Percentiles rank a stretch among this genome's conserved stretches.
phyloP scores from a whole-genome alignment of 2,329 filamentous ascomycete genomes.

The Pseudocercospora vitis region DNA sequence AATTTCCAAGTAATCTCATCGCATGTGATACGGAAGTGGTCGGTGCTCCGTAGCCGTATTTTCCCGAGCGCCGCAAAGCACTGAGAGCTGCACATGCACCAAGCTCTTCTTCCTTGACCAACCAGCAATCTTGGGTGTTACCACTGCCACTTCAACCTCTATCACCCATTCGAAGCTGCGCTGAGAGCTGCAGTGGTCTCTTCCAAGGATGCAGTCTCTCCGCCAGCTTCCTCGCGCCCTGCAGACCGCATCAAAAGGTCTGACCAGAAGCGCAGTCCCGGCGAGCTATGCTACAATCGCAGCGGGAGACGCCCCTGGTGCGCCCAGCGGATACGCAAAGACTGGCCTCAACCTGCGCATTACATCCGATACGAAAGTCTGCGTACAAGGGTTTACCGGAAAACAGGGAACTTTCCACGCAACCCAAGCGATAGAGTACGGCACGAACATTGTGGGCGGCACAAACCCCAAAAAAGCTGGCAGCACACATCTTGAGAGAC shows the following conservation, averaged over 20 bases:
- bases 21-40: constrained; percentile 6
- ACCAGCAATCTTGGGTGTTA: constrained; percentile 9
- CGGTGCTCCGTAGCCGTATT: neutral
- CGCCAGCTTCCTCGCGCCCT: constrained; percentile 70
- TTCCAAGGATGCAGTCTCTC: constrained; percentile 76
- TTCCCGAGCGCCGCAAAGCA: neutral
- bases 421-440: constrained; percentile 96
- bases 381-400: constrained; percentile 97
- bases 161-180: constrained; percentile 10
- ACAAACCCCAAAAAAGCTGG: constrained; percentile 99
- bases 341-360: constrained; percentile 74
- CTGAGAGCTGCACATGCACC: neutral
- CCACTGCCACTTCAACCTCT: constrained; percentile 4
- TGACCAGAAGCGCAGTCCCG: constrained; percentile 49
- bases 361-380: constrained; percentile 87
- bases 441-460: constrained; percentile 95
- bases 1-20: neutral
- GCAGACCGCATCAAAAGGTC: constrained; percentile 57
- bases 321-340: constrained; percentile 41
- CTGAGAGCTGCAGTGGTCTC: constrained; percentile 19
- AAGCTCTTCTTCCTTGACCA: constrained; percentile 2
- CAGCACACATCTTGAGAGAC: constrained; percentile 80
- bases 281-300: constrained; percentile 73
- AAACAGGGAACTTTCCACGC: constrained; percentile 79
- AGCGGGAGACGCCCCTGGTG: constrained; percentile 45